A percentile compares a stretch with the other conserved stretches of the same genome.
Conservation (phyloP, 148 eudicot species). For the Camellia japonica region DNA sequence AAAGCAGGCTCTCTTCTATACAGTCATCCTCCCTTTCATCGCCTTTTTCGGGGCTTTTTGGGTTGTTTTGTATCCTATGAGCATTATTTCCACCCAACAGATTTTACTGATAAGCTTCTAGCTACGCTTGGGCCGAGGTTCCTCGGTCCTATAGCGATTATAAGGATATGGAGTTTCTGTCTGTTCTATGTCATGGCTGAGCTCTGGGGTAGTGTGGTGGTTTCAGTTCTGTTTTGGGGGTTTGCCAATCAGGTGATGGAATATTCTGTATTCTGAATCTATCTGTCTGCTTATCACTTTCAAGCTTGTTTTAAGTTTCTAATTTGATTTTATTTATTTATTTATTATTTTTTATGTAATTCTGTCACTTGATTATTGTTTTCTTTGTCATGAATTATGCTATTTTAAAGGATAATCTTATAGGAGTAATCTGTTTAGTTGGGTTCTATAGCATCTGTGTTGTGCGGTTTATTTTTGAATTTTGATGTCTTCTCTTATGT, state of each 20-base stretch:
- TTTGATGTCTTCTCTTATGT: neutral
- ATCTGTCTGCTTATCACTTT: neutral
- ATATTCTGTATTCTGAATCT: neutral
- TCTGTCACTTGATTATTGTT: neutral
- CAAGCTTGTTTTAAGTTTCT: neutral
- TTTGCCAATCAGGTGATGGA: constrained; percentile 91
- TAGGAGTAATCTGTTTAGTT: neutral
- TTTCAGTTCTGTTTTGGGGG: constrained; percentile 99
- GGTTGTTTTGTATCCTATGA: constrained; percentile 84
- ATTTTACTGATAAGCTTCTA: constrained; percentile 77
- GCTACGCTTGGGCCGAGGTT: constrained; percentile 82
- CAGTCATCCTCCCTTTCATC: constrained; percentile 80
- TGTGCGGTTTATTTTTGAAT: neutral
- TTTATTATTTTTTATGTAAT: neutral
- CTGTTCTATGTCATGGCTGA: constrained; percentile 99
- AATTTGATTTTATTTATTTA: neutral
- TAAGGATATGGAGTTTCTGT: constrained; percentile 99
- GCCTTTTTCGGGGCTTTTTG: constrained; percentile 99
- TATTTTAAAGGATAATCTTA: neutral
- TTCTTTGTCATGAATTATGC: neutral
- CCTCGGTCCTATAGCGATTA: constrained; percentile 90
- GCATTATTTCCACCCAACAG: constrained; percentile 86
- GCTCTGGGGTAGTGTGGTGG: constrained; percentile 99
- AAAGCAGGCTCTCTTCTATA: constrained; percentile 73
- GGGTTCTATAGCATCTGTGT: neutral